These are phyloP conservation scores for Clavariopsis aquatica DNA, from an alignment of 495 filamentous ascomycete species.

Conservation along the genomic window DNA sequence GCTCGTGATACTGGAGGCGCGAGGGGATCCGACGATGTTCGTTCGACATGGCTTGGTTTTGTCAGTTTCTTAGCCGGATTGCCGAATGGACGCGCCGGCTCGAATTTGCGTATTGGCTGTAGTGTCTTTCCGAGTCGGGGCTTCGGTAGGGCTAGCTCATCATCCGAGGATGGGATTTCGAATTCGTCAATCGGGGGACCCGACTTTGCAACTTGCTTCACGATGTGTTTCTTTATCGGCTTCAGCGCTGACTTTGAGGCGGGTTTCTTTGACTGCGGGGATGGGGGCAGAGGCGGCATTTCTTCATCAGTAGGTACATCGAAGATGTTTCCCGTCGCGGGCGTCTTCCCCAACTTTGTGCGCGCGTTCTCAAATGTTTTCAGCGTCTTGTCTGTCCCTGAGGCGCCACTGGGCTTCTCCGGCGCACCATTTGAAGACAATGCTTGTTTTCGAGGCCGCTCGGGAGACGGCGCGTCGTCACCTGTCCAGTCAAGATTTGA, in stretches of 20 bases:
- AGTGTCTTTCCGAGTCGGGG: slow-evolving; percentile 7
- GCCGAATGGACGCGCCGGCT: background rate
- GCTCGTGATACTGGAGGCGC: slow-evolving; percentile 1
- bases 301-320: slow-evolving; percentile 50
- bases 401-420: background rate
- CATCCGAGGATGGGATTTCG: slow-evolving; percentile 42
- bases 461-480: slow-evolving; percentile 27
- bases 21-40: slow-evolving; percentile 7
- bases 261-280: background rate
- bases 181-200: slow-evolving; percentile 28
- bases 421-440: background rate
- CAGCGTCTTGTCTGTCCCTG: background rate
- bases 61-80: background rate
- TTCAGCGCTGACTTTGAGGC: background rate
- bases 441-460: slow-evolving; percentile 26
- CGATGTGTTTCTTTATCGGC: background rate
- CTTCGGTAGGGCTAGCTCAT: slow-evolving; percentile 28
- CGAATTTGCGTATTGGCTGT: slow-evolving; percentile 7
- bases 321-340: slow-evolving; percentile 20
- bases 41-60: background rate
- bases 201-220: background rate
- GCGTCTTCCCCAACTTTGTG: slow-evolving; percentile 1
- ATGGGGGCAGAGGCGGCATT: background rate
- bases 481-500: slow-evolving; percentile 9
- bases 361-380: background rate